Conservation (phyloP, 371 early-diverging fungal genomes). For the Mycotypha africana region DNA sequence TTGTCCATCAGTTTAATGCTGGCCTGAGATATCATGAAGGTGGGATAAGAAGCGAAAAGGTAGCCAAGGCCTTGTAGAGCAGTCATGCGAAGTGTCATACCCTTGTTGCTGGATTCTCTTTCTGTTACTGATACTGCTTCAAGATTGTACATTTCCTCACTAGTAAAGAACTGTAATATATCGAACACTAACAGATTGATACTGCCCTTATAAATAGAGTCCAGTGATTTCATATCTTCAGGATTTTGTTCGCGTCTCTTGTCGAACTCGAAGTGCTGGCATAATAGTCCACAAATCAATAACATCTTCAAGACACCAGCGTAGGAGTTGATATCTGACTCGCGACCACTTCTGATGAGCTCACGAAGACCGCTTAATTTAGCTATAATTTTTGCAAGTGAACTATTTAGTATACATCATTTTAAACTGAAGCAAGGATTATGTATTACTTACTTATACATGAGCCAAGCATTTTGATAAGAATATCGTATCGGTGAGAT, state of each 20-base stretch:
- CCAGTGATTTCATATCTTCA: slow-evolving; percentile 8
- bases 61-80: slow-evolving; percentile 53
- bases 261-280: slow-evolving; percentile 78
- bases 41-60: slow-evolving; percentile 67
- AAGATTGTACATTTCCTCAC: slow-evolving; percentile 11
- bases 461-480: slow-evolving; percentile 63
- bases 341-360: slow-evolving; percentile 12
- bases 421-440: no score
- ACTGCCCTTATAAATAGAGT: slow-evolving; percentile 14
- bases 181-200: slow-evolving; percentile 18
- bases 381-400: slow-evolving; percentile 26
- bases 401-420: neutral
- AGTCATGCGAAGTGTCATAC: slow-evolving; percentile 13
- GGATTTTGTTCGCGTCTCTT: slow-evolving; percentile 36
- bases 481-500: slow-evolving; percentile 56
- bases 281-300: slow-evolving; percentile 64
- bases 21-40: slow-evolving; percentile 53
- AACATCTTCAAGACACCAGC: slow-evolving; percentile 20
- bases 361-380: slow-evolving; percentile 21
- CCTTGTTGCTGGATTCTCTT: slow-evolving; percentile 7
- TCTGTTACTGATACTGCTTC: no score
- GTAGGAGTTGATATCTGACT: slow-evolving; percentile 1
- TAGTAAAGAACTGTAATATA: slow-evolving; percentile 17
- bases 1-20: slow-evolving; percentile 64
- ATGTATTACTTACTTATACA: slow-evolving; percentile 25